Evolutionary conservation across 352 stramenopile genomes (phyloP), one percentile per base, ranked within the genome.

Genomic region (Phytophthora sansomeana): DNA sequence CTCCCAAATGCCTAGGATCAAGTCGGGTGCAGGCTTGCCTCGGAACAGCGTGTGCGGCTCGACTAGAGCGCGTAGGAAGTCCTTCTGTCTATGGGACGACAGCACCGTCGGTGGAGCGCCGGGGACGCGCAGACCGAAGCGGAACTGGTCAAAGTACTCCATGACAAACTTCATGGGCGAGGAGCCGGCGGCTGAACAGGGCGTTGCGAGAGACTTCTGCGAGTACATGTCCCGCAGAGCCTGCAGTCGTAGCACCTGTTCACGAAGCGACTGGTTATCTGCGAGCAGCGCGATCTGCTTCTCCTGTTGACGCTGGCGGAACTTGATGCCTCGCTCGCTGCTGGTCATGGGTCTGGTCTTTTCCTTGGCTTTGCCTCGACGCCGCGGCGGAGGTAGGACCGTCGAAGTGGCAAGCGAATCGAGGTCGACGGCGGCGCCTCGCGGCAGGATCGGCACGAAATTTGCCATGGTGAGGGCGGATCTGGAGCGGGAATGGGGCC

Each of bases 111-210:
- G 17, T n/a, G 36, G 35, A 24, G 65, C 51, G 2, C 29, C 48
- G 11, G 63, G 50, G 8, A 61, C 19, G 29, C 14, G 42, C 24
- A 82, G 52, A 0, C 74, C 74, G 21, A 57, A 55, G 16, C 69
- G 72, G n/a, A 82, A 82, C 47, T 78, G 71, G 33, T 56, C 10
- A 48, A 78, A 80, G 55, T 82, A 82, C 46, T 82, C 71, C 36
- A 71, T 65, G 48, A 77, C 63, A 13, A 78, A 63, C 16, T 49
- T 63, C 24, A 78, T 51, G 29, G 74, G 71, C 36, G 60, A 42
- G 16, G 60, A 24, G 13, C 50, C 55, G 17, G 49, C 54, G 13
- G 43, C 29, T 6, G 69, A 57, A 24, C 47, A 52, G 11, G 71
- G 54, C 39, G 47, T 55, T 5, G 33, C 53, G 30, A 79, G 52